Percentiles rank a stretch among this genome's conserved stretches.
These are phyloP conservation scores for Neostapfia colusana DNA, from an alignment of 176 grass and related monocot genomes.

Conservation along the genomic window DNA sequence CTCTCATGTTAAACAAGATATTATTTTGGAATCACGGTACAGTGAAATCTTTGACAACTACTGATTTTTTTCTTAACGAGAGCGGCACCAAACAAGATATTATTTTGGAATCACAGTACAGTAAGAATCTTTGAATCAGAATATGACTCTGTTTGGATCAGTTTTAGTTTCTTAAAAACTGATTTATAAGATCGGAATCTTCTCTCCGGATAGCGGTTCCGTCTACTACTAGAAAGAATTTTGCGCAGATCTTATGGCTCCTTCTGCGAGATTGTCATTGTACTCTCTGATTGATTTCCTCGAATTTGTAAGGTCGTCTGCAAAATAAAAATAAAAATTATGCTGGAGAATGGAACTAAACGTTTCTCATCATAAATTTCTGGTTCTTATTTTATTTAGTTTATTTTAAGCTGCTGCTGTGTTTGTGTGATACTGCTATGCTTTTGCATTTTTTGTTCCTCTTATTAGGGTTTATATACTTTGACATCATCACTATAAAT, in stretches of 20 bases:
- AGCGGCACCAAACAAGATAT: too few relatives aligned
- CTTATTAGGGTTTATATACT: too few relatives aligned
- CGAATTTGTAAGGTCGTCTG: not conserved
- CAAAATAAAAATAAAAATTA: not conserved
- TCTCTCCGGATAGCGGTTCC: not conserved
- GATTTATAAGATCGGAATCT: not conserved
- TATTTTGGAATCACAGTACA: too few relatives aligned
- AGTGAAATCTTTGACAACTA: not conserved
- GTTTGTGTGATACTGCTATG: not conserved
- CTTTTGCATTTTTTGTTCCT: not conserved
- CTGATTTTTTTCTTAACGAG: too few relatives aligned
- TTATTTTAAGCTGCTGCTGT: not conserved
- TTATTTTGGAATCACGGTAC: not conserved
- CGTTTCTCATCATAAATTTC: not conserved
- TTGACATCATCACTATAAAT: too few relatives aligned
- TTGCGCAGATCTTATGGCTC: not conserved
- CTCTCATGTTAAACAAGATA: not conserved
- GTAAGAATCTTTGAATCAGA: too few relatives aligned
- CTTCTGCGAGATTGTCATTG: not conserved
- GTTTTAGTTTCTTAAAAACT: too few relatives aligned
- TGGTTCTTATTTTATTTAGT: not conserved
- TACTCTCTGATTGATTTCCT: not conserved
- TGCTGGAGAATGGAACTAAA: not conserved
- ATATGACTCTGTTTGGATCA: too few relatives aligned
- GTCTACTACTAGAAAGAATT: conserved; percentile 11